Evolutionary conservation across 2,329 filamentous ascomycete genomes (phyloP), one percentile per base, ranked within the genome.

Genomic region (Akanthomyces dipterigenus): DNA sequence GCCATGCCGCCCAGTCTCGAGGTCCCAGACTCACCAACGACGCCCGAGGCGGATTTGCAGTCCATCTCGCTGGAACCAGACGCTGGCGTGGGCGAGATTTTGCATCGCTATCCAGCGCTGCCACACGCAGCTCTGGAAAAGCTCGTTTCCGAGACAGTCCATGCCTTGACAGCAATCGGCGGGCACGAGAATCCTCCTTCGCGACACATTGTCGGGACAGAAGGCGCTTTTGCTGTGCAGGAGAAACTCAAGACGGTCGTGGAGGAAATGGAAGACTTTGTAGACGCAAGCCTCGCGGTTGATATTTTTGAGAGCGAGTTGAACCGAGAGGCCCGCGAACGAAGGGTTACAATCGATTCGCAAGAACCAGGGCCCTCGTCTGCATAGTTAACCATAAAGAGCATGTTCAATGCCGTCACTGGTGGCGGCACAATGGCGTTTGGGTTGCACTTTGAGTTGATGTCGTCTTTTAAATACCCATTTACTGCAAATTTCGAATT

Each of bases 241-340:
- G 95, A 98, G 76, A 98, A 98, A 76, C 78, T 99, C 61, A 96
- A 96, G 78, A 97, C 92, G 2, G 91, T 97, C 3, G 96, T 91
- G 65, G 93, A 98, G 72, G 95, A 98, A 77, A 77, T 98, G 61
- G 95, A 98, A 73, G 95, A 98, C 67, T 98, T 98, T 74, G 88
- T 96, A 31, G 91, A 96, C 68, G 88, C 92, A 28, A 97, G 92
- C 69, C 81, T 89, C 65, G 88, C 90, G 0, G 92, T 95, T 18
- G 93, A 96, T 72, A 89, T 91, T 31, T 84, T 83, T 63, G 82
- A 85, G 46, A 82, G 77, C 67, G 81, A 83, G 69, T 70, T 84
- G 40, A 80, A 79, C 63, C 75, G 73, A 2, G 82, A 84, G 69
- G 82, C 79, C 3, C 77, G 77, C 55, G 75, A 78, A 57, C 76